phyloP scores from a whole-genome alignment of 2,329 filamentous ascomycete genomes.

The Aspergillus phoenicis region DNA sequence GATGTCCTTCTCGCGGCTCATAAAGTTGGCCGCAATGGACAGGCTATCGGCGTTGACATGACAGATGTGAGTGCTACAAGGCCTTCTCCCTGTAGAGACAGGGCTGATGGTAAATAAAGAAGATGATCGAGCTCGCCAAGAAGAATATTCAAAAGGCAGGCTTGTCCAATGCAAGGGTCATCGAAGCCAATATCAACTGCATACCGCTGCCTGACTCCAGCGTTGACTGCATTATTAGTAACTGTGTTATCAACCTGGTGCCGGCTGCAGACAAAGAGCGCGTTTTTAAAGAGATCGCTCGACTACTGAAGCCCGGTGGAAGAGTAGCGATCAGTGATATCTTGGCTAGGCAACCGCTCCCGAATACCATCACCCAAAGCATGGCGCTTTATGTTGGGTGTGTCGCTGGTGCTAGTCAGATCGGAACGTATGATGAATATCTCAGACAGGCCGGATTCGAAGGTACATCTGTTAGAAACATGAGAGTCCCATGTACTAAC shows the following conservation, averaged over 20 bases:
- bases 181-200: conserved; percentile 55
- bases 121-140: conserved; percentile 58
- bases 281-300: conserved; percentile 61
- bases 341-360: conserved; percentile 54
- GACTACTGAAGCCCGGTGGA: conserved; percentile 60
- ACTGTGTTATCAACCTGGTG: conserved; percentile 66
- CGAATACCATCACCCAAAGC: conserved; percentile 51
- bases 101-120: conserved; percentile 58
- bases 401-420: conserved; percentile 59
- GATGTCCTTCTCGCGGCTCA: conserved; percentile 59
- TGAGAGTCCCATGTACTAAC: background rate
- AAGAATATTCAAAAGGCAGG: conserved; percentile 46
- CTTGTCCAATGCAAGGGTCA: conserved; percentile 53
- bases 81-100: background rate
- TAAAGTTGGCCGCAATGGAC: conserved; percentile 54
- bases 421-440: conserved; percentile 56
- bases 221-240: conserved; percentile 62
- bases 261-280: conserved; percentile 54
- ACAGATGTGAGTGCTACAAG: conserved; percentile 49
- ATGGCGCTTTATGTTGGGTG: conserved; percentile 63
- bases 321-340: conserved; percentile 64
- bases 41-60: conserved; percentile 62
- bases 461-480: conserved; percentile 35
- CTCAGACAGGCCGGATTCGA: conserved; percentile 55
- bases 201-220: conserved; percentile 48